phyloP scores from a whole-genome alignment of 208 protist genomes.

The Trypanosoma boissoni region DNA sequence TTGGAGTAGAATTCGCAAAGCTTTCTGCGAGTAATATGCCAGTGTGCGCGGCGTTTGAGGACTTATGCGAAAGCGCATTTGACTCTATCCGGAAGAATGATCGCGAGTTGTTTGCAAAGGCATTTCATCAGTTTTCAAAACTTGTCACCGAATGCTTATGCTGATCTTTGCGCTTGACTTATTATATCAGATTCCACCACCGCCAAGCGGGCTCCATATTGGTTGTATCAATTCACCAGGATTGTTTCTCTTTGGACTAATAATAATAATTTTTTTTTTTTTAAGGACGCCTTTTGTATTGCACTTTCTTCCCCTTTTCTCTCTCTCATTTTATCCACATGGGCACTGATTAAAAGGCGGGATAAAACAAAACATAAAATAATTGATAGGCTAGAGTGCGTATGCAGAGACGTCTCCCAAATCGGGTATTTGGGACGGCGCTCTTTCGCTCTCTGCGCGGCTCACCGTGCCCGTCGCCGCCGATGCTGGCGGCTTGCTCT shows the following conservation, averaged over 20 bases:
- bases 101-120: slow-evolving; percentile 20
- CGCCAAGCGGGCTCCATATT: no score
- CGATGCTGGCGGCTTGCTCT: not conserved
- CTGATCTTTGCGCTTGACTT: no score
- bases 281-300: no score
- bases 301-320: not conserved
- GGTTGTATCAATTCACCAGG: no score
- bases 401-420: not conserved
- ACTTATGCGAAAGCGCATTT: slow-evolving; percentile 17
- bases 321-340: no score
- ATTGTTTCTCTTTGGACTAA: no score
- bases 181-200: no score
- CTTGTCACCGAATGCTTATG: slow-evolving; percentile 15
- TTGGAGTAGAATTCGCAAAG: slow-evolving; percentile 8
- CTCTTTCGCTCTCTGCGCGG: not conserved
- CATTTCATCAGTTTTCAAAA: slow-evolving; percentile 24
- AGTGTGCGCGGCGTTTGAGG: slow-evolving; percentile 18
- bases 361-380: no score
- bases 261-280: no score
- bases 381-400: no score
- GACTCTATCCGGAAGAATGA: slow-evolving; percentile 19
- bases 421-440: not conserved
- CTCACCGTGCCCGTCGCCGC: no score
- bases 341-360: no score
- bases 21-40: slow-evolving; percentile 8